phyloP scores from a whole-genome alignment of 2,329 filamentous ascomycete species.

The Periconia digitata region DNA sequence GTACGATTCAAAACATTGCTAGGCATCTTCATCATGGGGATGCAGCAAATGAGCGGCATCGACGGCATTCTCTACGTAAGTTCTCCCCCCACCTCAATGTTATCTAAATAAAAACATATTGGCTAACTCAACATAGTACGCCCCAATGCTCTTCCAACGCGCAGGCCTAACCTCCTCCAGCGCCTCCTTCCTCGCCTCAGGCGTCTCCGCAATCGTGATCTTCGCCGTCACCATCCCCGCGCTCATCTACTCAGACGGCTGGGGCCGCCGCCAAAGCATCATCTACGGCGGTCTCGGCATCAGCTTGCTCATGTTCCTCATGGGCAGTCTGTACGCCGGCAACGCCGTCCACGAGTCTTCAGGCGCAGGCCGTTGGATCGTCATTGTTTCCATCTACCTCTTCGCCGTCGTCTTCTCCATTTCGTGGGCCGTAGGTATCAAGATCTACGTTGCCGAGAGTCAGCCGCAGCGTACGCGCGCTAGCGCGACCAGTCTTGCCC shows the following conservation, averaged over 20 bases:
- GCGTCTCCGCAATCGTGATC: constrained; percentile 61
- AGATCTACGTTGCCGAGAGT: constrained; percentile 62
- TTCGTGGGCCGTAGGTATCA: constrained; percentile 58
- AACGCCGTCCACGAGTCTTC: constrained; percentile 43
- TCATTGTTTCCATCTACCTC: constrained; percentile 54
- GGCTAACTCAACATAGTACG: constrained; percentile 53
- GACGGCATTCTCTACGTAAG: constrained; percentile 63
- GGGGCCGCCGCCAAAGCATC: constrained; percentile 57
- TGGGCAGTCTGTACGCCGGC: constrained; percentile 56
- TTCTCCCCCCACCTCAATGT: constrained; percentile 4
- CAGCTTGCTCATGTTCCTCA: constrained; percentile 53
- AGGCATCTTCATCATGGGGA: constrained; percentile 59
- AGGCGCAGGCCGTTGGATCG: constrained; percentile 52
- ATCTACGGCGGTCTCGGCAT: constrained; percentile 57
- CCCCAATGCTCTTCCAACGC: constrained; percentile 60
- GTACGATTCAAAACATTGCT: constrained; percentile 32
- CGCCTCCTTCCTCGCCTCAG: constrained; percentile 62
- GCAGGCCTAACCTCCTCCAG: constrained; percentile 56
- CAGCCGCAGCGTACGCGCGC: constrained; percentile 59
- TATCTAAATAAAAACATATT: background rate
- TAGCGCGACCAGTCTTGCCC: constrained; percentile 47
- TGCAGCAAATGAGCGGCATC: constrained; percentile 64
- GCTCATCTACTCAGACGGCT: constrained; percentile 57
- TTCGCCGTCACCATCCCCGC: constrained; percentile 59
- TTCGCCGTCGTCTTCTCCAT: constrained; percentile 52